Evolutionary conservation across 2,329 filamentous ascomycete genomes (phyloP), one percentile per base, ranked within the genome.

Genomic region (Aureobasidium subglaciale): DNA sequence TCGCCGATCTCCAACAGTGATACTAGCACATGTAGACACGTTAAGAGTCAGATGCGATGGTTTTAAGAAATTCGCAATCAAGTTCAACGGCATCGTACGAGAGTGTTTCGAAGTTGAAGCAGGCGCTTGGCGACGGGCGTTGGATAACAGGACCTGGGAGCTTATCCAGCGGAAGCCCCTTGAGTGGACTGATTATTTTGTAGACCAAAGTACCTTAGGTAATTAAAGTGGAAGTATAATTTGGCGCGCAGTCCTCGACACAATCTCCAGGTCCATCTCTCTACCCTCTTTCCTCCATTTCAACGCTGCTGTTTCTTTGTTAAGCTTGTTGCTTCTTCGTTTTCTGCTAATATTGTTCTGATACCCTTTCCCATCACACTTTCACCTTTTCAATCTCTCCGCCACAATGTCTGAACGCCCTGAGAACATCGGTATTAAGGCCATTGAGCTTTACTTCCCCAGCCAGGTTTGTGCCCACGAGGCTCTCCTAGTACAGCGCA

Each of bases 391-490:
- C 29, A 45, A 45, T 37, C n/a, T 13, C 27, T 35, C 32, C 40
- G 40, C 40, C 40, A 55, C 29, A 62, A 77, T 76, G 74, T 69
- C 71, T 62, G 62, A 71, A 48, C 70, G 73, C 62, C 76, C 76
- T 57, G 66, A 72, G 62, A 77, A 78, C 66, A 73, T 78, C 59
- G 76, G 76, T 61, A 78, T 78, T 71, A 78, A 78, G 67, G 76
- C 73, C 71, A 75, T 78, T 66, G 76, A 78, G 72, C 70, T 78
- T 52, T 78, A 78, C 71, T 76, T 78, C 62, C 76, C 76, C 59
- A 76, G 71, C 70, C 75, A 77, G 71, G 75, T 73, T 68, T 62
- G 73, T 69, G 22, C 16, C 22, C n/a, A 24, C 32, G 20, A 18
- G 18, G n/a, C 20, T 34, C 25, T 45, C n/a, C 8, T 40, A 22